phyloP scores from a whole-genome alignment of 2,329 filamentous ascomycete genomes.

The Sporothrix brunneoviolacea region DNA sequence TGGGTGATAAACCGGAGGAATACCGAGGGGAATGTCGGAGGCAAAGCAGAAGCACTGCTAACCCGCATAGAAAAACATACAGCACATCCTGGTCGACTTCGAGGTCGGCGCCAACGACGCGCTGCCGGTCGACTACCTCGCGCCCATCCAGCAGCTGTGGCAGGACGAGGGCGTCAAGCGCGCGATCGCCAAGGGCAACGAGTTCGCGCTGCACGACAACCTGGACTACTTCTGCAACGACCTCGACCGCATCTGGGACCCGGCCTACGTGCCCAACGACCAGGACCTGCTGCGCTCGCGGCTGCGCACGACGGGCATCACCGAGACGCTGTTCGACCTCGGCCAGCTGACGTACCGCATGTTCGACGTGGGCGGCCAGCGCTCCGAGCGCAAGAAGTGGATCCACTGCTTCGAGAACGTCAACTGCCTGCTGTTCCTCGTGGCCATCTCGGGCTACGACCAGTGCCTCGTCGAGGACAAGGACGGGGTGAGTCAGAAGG shows the following conservation, averaged over 20 bases:
- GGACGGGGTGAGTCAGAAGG: conserved; percentile 69
- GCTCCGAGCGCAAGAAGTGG: conserved; percentile 95
- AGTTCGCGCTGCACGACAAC: conserved; percentile 95
- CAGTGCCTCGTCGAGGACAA: conserved; percentile 95
- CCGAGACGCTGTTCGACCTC: conserved; percentile 87
- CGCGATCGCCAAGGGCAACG: conserved; percentile 89
- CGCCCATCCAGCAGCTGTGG: conserved; percentile 82
- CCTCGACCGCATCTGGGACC: conserved; percentile 66
- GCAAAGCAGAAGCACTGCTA: too few species aligned
- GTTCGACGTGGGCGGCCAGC: conserved; percentile 90
- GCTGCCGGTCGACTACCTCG: conserved; percentile 69
- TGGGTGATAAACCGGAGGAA: too few species aligned
- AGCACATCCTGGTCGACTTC: conserved; percentile 67
- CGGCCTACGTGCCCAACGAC: conserved; percentile 80
- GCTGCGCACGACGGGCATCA: conserved; percentile 89
- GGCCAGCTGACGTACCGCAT: conserved; percentile 91
- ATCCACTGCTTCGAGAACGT: conserved; percentile 96
- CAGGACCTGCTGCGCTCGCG: conserved; percentile 90
- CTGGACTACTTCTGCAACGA: conserved; percentile 84
- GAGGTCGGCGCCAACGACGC: conserved; percentile 78
- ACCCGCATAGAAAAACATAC: conserved; percentile 75
- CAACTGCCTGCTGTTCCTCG: conserved; percentile 84
- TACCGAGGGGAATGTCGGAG: too few species aligned
- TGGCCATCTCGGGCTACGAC: conserved; percentile 93
- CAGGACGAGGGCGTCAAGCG: conserved; percentile 72